Base-by-base conservation (phyloP, 768 basidiomycete species). In the Mycena polygramma region DNA sequence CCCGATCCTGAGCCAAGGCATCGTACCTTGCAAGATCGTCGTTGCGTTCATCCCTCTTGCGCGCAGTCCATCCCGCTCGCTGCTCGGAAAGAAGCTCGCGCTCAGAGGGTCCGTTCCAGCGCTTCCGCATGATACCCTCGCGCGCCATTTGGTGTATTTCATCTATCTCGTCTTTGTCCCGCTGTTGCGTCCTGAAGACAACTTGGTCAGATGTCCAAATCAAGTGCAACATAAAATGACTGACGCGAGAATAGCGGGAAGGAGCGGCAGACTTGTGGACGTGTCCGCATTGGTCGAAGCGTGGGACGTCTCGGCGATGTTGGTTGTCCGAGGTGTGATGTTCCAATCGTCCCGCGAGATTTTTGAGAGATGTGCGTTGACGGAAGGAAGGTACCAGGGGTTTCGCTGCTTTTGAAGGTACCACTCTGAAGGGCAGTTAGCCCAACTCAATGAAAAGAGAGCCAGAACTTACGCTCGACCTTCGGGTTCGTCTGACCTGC, bases 291-390 rank as follows among this genome's bases (percentile, higher is more conserved):
- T 39, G 39, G 39, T 39, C 39, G 39, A 39, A 39, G 39, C 39
- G 39, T 39, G 39, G 13, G 39, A 39, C 39, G 39, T 39, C 39
- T 39, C 39, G 39, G 39, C 39, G 13, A 39, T 39, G 13, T 39
- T 39, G 13, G 39, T 39, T 39, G 39, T 39, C 39, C 39, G 39
- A 39, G 39, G 39, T 7, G 71, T 75, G 15, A 73, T 43, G 9
- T 73, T 63, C 71, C 73, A 74, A 61, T 66, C 67, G 2, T 54
- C 60, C 4, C 8, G 24, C 2, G 26, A 14, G 61, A 76, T 73
- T 15, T 66, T 73, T n/a, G 75, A 76, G 0, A 75, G 61, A 39
- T 76, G 63, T 5, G 49, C 59, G 7, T 54, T 17, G 39, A 39
- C 39, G 39, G 39, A 39, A 39, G 39, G 39, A 39, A 39, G 39